Percentiles rank a stretch among this genome's conserved stretches.
These are phyloP conservation scores for Asterochloris sp. DNA, from an alignment of 139 green algal species.

Conservation along the genomic window DNA sequence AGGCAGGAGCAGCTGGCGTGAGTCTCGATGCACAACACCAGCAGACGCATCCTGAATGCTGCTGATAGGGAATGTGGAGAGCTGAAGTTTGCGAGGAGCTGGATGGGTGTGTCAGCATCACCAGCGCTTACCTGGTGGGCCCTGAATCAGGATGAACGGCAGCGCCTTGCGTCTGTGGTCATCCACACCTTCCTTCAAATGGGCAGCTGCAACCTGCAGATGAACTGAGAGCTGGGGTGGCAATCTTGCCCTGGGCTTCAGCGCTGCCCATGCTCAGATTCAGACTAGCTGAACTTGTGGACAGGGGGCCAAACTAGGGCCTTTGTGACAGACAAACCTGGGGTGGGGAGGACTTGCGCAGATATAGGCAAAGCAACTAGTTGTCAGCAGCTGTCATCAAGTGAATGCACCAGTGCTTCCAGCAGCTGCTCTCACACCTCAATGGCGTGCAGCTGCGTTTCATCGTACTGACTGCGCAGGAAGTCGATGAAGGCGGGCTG, in stretches of 20 bases:
- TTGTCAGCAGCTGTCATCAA: neutral
- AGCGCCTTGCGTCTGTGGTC: conserved; percentile 12
- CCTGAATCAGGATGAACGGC: conserved; percentile 77
- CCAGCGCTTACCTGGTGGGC: conserved; percentile 18
- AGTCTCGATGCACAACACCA: neutral
- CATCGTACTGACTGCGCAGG: conserved; percentile 56
- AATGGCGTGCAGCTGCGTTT: conserved; percentile 64
- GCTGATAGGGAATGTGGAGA: too few relatives aligned
- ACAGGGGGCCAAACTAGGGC: neutral
- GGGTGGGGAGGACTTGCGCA: neutral
- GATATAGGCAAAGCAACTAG: neutral
- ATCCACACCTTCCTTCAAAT: conserved; percentile 17
- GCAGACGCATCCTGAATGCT: too few relatives aligned
- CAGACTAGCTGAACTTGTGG: neutral
- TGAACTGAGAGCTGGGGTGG: too few relatives aligned
- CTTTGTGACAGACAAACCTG: too few relatives aligned
- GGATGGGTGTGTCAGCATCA: too few relatives aligned
- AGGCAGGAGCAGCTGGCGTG: neutral
- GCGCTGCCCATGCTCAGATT: neutral
- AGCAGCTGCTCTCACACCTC: conserved; percentile 29
- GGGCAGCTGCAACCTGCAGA: conserved; percentile 38
- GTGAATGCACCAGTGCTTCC: neutral
- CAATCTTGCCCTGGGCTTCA: neutral
- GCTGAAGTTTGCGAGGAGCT: too few relatives aligned
- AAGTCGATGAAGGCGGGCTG: conserved; percentile 34